Conservation (phyloP, 2,329 filamentous ascomycete genomes). For the Didymella exigua region DNA sequence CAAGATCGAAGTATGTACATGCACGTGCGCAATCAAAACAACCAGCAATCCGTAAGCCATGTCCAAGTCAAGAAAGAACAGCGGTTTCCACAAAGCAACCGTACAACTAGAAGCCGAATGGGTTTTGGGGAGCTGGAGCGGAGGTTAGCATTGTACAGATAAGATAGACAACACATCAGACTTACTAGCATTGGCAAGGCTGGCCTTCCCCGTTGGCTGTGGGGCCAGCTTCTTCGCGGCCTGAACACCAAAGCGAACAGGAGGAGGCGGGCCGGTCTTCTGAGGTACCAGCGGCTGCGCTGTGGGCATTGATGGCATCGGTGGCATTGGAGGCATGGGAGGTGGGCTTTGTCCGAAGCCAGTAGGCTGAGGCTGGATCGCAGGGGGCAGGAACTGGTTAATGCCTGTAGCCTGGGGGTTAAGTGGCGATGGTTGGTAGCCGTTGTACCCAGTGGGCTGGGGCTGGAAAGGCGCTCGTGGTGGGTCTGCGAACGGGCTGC, state of each 20-base stretch:
- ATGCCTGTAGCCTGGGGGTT: slow-evolving; percentile 62
- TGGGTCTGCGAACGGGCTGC: slow-evolving; percentile 61
- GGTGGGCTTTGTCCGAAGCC: slow-evolving; percentile 60
- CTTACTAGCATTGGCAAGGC: slow-evolving; percentile 95
- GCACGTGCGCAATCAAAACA: slow-evolving; percentile 9
- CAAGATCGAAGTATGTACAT: slow-evolving; percentile 24
- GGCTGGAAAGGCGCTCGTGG: slow-evolving; percentile 54
- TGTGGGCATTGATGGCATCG: slow-evolving; percentile 49
- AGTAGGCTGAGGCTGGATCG: slow-evolving; percentile 61
- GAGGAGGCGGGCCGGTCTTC: slow-evolving; percentile 83
- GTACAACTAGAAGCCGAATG: slow-evolving; percentile 66
- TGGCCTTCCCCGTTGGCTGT: slow-evolving; percentile 90
- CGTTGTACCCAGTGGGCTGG: slow-evolving; percentile 49
- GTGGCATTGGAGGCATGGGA: slow-evolving; percentile 63
- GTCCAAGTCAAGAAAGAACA: neutral
- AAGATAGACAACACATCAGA: slow-evolving; percentile 47
- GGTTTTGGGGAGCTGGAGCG: slow-evolving; percentile 69
- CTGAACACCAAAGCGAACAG: slow-evolving; percentile 84
- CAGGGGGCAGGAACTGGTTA: slow-evolving; percentile 53
- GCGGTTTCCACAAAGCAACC: neutral
- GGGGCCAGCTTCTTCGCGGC: slow-evolving; percentile 76
- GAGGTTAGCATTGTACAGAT: slow-evolving; percentile 9
- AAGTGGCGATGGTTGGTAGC: slow-evolving; percentile 47
- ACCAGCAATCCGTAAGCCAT: neutral
- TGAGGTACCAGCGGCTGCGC: slow-evolving; percentile 72